phyloP scores from a whole-genome alignment of 345 rosid genomes.

The Eutrema heterophyllum region DNA sequence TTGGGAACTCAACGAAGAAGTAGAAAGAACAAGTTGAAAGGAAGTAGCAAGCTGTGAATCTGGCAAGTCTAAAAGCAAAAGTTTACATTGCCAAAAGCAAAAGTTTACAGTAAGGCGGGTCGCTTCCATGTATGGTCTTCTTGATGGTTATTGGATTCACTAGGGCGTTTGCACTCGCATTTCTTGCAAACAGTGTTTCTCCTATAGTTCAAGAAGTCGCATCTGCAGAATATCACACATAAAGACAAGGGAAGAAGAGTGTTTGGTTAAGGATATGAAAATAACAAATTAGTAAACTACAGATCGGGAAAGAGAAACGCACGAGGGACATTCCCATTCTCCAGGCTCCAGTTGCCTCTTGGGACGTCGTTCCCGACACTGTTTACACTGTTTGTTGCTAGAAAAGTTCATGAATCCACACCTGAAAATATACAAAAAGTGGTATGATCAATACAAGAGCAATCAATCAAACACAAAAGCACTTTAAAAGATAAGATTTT shows the following conservation, averaged over 20 bases:
- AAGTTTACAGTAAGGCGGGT: constrained; percentile 14
- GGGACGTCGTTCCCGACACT: constrained; percentile 56
- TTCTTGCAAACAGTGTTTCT: constrained; percentile 58
- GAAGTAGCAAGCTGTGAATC: neutral
- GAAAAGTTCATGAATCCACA: constrained; percentile 96
- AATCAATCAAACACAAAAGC: neutral
- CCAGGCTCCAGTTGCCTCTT: constrained; percentile 61
- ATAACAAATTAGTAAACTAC: neutral
- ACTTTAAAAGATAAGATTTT: neutral
- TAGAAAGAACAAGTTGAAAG: constrained; percentile 1
- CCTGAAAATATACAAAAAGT: constrained; percentile 36
- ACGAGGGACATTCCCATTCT: constrained; percentile 97
- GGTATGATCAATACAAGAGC: neutral
- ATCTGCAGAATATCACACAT: constrained; percentile 40
- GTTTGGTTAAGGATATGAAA: neutral
- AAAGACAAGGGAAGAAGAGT: neutral
- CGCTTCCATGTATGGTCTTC: constrained; percentile 35
- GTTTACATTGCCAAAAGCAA: constrained; percentile 4
- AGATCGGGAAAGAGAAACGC: constrained; percentile 30
- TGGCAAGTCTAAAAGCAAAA: neutral
- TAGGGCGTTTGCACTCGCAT: constrained; percentile 46
- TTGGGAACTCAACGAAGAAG: neutral
- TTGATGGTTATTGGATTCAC: constrained; percentile 14
- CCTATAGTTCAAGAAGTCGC: constrained; percentile 69
- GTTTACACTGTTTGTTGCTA: constrained; percentile 61